A percentile compares a stretch with the other conserved stretches of the same genome.
Evolutionary conservation across 176 grass and related monocot genomes (phyloP).

Genomic region (Oryza glumipatula): DNA sequence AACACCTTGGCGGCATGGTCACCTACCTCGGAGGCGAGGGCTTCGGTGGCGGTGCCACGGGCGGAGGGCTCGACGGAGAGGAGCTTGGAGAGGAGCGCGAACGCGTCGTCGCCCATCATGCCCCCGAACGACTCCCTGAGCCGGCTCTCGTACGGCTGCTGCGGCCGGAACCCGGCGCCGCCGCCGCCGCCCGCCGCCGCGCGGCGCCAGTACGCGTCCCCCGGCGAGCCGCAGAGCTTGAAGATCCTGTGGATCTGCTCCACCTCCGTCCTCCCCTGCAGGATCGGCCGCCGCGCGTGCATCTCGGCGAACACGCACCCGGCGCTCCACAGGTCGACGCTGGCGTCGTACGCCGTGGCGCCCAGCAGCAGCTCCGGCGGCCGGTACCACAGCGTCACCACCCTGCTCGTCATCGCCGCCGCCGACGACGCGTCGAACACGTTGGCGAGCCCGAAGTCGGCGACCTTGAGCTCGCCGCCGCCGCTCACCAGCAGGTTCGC

Average conservation of each 20-base stretch:
- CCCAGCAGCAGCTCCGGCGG: constrained; percentile 93
- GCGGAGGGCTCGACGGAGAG: constrained; percentile 67
- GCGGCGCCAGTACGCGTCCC: constrained; percentile 72
- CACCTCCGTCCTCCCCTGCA: constrained; percentile 96
- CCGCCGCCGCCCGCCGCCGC: constrained; percentile 9
- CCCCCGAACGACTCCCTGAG: constrained; percentile 54
- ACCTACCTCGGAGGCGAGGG: constrained; percentile 67
- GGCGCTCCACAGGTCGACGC: constrained; percentile 92
- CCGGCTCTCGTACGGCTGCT: constrained; percentile 57
- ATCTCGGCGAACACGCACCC: constrained; percentile 95
- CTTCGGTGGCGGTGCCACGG: constrained; percentile 68
- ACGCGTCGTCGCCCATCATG: constrained; percentile 61
- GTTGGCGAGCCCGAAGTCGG: constrained; percentile 94
- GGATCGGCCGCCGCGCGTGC: constrained; percentile 65
- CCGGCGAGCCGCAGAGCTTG: constrained; percentile 92
- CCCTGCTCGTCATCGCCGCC: constrained; percentile 68
- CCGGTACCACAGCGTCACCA: constrained; percentile 95
- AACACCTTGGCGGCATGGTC: background rate
- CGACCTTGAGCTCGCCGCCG: constrained; percentile 84
- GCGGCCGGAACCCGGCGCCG: constrained; percentile 66
- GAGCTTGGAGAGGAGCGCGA: constrained; percentile 60
- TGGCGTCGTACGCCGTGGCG: constrained; percentile 69
- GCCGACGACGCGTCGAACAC: constrained; percentile 5
- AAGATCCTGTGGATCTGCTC: constrained; percentile 99
- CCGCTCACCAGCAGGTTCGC: constrained; percentile 84